Percentiles rank a stretch among this genome's conserved stretches.
These are phyloP conservation scores for Leishmania arabica DNA, from an alignment of 208 protist species.

Conservation along the genomic window DNA sequence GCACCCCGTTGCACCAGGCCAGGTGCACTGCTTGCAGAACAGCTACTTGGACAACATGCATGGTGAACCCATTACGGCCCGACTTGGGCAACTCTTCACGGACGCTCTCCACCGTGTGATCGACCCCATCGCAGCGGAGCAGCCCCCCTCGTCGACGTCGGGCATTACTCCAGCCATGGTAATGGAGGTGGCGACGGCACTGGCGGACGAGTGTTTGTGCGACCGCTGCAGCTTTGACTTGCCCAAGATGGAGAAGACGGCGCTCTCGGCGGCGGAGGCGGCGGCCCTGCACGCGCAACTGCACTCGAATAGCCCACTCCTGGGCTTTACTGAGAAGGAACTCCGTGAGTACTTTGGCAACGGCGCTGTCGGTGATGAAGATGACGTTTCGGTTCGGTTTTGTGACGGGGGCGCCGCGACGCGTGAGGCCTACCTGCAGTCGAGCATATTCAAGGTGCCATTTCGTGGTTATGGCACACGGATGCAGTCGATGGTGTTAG, in stretches of 20 bases:
- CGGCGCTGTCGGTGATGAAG: not conserved
- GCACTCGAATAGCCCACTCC: slow-evolving; percentile 30
- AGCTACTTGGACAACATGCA: slow-evolving; percentile 56
- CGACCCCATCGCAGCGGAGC: slow-evolving; percentile 13
- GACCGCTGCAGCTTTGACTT: slow-evolving; percentile 43
- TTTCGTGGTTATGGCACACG: slow-evolving; percentile 41
- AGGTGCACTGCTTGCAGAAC: slow-evolving; percentile 61
- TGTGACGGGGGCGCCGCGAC: slow-evolving; percentile 20
- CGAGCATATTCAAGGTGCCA: slow-evolving; percentile 40
- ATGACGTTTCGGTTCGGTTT: not conserved
- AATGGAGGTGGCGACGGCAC: slow-evolving; percentile 29
- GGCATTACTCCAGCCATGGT: slow-evolving; percentile 10
- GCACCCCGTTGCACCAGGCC: slow-evolving; percentile 19
- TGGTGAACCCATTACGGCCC: slow-evolving; percentile 48
- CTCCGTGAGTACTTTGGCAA: slow-evolving; percentile 25
- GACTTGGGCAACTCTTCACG: slow-evolving; percentile 35
- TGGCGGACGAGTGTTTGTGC: slow-evolving; percentile 50
- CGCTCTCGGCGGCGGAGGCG: not conserved
- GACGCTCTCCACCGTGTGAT: slow-evolving; percentile 20
- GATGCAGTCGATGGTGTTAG: slow-evolving; percentile 59
- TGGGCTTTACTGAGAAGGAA: slow-evolving; percentile 37
- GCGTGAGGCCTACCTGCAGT: slow-evolving; percentile 36
- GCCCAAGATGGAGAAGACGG: slow-evolving; percentile 18
- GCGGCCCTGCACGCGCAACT: slow-evolving; percentile 33
- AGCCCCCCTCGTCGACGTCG: not conserved